Percentiles rank a stretch among this genome's conserved stretches.
phyloP scores from a whole-genome alignment of 2,329 filamentous ascomycete genomes.

The Aspergillus tamarii region DNA sequence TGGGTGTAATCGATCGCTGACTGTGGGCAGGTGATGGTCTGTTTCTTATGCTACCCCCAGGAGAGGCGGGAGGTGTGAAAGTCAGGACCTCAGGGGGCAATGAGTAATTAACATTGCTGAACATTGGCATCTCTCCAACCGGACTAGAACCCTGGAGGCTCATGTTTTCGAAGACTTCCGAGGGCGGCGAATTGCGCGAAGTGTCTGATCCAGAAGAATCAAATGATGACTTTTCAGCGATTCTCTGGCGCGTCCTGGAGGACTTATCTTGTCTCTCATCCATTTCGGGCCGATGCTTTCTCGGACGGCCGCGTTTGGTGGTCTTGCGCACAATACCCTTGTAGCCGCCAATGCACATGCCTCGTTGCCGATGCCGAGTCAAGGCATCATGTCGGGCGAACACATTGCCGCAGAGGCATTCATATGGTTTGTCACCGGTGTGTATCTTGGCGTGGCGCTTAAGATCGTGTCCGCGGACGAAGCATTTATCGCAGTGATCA shows the following conservation, averaged over 20 bases:
- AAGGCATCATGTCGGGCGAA: conserved; percentile 95
- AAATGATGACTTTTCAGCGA: conserved; percentile 38
- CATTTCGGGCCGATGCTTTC: conserved; percentile 64
- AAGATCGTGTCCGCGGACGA: conserved; percentile 94
- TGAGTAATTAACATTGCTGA: conserved; percentile 35
- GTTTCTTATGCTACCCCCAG: conserved; percentile 44
- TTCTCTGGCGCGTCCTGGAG: conserved; percentile 53
- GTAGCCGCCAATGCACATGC: conserved; percentile 95
- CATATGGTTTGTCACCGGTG: conserved; percentile 92
- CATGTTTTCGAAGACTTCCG: conserved; percentile 43
- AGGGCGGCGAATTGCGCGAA: conserved; percentile 48
- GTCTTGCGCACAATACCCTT: conserved; percentile 74
- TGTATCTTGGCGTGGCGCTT: conserved; percentile 98
- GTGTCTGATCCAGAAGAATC: conserved; percentile 42
- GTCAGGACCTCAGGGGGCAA: conserved; percentile 47
- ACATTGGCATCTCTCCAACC: conserved; percentile 34
- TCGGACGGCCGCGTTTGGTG: conserved; percentile 67
- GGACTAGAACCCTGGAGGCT: conserved; percentile 42
- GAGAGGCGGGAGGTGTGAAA: conserved; percentile 52
- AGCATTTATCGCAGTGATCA: conserved; percentile 90
- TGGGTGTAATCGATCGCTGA: conserved; percentile 43
- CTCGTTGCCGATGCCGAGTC: conserved; percentile 89
- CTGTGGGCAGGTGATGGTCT: conserved; percentile 40
- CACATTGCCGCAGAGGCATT: conserved; percentile 89
- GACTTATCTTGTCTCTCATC: conserved; percentile 62